Base-by-base conservation (phyloP, 2,329 filamentous ascomycete species). In the Fulvia fulva region DNA sequence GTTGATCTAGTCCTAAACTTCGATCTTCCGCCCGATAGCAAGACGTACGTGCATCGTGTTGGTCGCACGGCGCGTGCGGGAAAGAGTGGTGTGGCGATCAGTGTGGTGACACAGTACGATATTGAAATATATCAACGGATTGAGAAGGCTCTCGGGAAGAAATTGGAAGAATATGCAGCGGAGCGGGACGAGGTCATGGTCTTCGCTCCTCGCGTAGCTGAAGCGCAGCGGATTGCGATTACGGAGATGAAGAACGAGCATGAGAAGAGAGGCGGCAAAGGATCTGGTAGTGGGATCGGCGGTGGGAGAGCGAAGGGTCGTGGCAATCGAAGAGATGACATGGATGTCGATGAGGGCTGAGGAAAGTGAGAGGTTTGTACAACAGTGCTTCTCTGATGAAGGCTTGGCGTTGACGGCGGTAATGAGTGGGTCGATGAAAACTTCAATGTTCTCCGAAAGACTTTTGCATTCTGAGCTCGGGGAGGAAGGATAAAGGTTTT, bases 21-120 rank as follows among this genome's bases (percentile, higher is more conserved):
- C 65, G 91, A 96, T 68, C 76, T 96, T 2, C 90, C 91, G 0
- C 83, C 86, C 26, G 90, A 95, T 74, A 89, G 85, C 67, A 95
- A 96, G 75, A 96, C 91, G 0, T 96, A 96, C 68, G 88, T 96
- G 30, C 91, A 96, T 74, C 83, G 91, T 53, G 91, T 96, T 0
- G 91, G 91, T 21, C 87, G 91, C 65, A 96, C 91, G 0, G 91
- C 91, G 0, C 85, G 91, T 74, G 91, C 91, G 0, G 91, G 91
- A 28, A 92, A 92, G 72, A 87, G 87, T 1, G 92, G 92, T 51
- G 83, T 90, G 45, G 91, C 91, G 8, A 82, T 96, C 49, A 90
- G 81, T 53, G 77, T 97, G 8, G 87, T 94, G 5, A 96, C 90
- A 0, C 91, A 96, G 74, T 96, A 95, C 66, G 91, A 96, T 68